Base-by-base conservation (phyloP, 352 stramenopile species). In the Globisporangium megalacanthum region DNA sequence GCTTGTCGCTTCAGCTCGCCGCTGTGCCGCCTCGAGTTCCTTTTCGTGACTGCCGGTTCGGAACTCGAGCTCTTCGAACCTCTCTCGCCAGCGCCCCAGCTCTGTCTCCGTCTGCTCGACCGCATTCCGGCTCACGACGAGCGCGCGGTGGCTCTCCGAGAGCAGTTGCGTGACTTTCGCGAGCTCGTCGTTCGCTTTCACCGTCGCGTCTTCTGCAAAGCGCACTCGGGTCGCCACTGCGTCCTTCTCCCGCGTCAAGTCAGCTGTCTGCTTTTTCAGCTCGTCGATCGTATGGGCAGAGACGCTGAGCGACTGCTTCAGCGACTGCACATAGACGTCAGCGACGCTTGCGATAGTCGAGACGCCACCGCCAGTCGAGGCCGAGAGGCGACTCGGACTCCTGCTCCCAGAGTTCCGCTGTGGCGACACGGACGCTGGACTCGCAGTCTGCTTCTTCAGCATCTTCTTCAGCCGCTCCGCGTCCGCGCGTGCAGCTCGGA, bases 401-500 rank as follows among this genome's bases (percentile, higher is more conserved):
- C 44, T 46, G 10, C 25, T 49, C 6, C 45, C 57, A 17, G 59
- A 66, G 15, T 52, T 59, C 15, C 70, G 60, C 22, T 53, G 35
- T 17, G 52, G 19, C 19, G 58, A 47, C 44, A 31, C 46, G 15
- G 13, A 19, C 4, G 39, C 10, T 4, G 25, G 41, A 20, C 2
- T 54, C 15, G 41, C 22, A 4, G 50, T 66, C 11, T 62, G 63
- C 20, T 67, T 72, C 10, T 73, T 46, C 19, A 89, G 57, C 19
- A 80, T 73, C 55, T 80, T 83, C 41, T 80, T 79, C 35, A 88
- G 42, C 8, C 76, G 75, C 20, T 79, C 77, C 3, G 73, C 66
- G 17, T 89, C 79, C 2, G 55, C 57, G 7, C 66, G 73, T 11
- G 60, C 69, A 10, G 62, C 61, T 35, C 72, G 66, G 17, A 89